Percentiles rank a stretch among this genome's conserved stretches.
phyloP scores from a whole-genome alignment of 202 grass and related monocot species.

The Carex sylvatica region DNA sequence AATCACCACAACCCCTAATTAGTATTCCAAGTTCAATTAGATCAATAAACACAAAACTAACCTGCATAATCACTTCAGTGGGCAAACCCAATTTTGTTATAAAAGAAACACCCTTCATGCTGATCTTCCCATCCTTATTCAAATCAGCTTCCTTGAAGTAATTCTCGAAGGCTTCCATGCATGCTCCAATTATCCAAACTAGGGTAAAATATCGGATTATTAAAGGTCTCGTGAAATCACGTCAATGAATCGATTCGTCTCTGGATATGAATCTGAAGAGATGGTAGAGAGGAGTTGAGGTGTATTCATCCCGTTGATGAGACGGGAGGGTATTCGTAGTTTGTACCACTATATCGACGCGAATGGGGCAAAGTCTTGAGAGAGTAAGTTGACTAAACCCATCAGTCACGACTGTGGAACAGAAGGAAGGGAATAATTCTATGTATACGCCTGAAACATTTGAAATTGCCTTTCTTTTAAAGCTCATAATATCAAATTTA shows the following conservation, averaged over 20 bases:
- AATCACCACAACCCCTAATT: neutral
- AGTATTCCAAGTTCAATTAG: neutral
- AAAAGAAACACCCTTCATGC: slow-evolving; percentile 87
- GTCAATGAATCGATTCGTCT: neutral
- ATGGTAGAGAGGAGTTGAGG: neutral
- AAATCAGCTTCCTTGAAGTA: slow-evolving; percentile 89
- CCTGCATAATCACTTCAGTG: slow-evolving; percentile 80
- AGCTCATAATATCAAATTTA: too few relatives aligned
- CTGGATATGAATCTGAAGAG: slow-evolving; percentile 25
- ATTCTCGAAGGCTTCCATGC: slow-evolving; percentile 81
- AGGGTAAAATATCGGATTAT: neutral
- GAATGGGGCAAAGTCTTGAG: neutral
- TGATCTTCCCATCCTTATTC: slow-evolving; percentile 94
- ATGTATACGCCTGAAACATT: too few relatives aligned
- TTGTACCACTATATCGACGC: neutral
- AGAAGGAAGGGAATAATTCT: too few relatives aligned
- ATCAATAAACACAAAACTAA: slow-evolving; percentile 17
- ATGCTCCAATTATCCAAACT: slow-evolving; percentile 40
- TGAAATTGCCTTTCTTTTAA: too few relatives aligned
- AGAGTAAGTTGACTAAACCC: slow-evolving; percentile 1
- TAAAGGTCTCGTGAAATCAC: neutral
- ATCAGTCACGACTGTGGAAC: too few relatives aligned
- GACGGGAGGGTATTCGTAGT: neutral
- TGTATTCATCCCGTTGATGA: neutral
- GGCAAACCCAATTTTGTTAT: slow-evolving; percentile 74